Evolutionary conservation across 1,284 basidiomycete genomes (phyloP).

Genomic region (Tilletia indica): DNA sequence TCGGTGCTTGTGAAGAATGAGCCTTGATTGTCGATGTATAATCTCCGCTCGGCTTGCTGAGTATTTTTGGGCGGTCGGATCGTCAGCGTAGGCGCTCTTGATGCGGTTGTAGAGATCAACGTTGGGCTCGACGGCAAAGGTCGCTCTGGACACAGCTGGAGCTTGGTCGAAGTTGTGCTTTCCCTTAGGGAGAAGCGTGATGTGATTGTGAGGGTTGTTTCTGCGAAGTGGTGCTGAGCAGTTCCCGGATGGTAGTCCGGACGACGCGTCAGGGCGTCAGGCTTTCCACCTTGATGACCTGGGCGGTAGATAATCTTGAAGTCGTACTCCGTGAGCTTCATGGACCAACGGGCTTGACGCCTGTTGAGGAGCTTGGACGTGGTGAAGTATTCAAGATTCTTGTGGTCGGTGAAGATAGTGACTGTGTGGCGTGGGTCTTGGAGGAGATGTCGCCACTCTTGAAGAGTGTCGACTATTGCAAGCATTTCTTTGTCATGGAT

Average conservation of each 20-base stretch:
- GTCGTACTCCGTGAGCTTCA: slow-evolving; percentile 9
- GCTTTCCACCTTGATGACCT: background rate
- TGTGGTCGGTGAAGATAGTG: slow-evolving; percentile 23
- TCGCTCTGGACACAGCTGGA: background rate
- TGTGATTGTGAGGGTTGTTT: background rate
- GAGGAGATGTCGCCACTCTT: slow-evolving; percentile 20
- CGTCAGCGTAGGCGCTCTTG: background rate
- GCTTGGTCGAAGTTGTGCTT: background rate
- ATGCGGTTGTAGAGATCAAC: background rate
- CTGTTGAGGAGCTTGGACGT: slow-evolving; percentile 14
- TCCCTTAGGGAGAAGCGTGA: background rate
- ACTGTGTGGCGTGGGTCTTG: slow-evolving; percentile 13
- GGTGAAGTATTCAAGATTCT: slow-evolving; percentile 25
- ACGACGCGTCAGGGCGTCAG: slow-evolving; percentile 12
- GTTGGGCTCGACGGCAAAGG: background rate
- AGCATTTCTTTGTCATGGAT: slow-evolving; percentile 28
- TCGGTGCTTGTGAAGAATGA: background rate
- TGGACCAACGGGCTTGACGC: slow-evolving; percentile 14
- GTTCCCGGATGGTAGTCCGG: slow-evolving; percentile 3
- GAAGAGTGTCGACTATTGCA: slow-evolving; percentile 19
- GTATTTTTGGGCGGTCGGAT: background rate
- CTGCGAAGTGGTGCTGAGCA: background rate
- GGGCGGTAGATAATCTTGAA: slow-evolving; percentile 18
- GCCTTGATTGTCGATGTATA: background rate
- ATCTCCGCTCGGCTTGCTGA: background rate